Evolutionary conservation across 495 filamentous ascomycete genomes (phyloP).

Genomic region (Penicillium dipodomyicola): DNA sequence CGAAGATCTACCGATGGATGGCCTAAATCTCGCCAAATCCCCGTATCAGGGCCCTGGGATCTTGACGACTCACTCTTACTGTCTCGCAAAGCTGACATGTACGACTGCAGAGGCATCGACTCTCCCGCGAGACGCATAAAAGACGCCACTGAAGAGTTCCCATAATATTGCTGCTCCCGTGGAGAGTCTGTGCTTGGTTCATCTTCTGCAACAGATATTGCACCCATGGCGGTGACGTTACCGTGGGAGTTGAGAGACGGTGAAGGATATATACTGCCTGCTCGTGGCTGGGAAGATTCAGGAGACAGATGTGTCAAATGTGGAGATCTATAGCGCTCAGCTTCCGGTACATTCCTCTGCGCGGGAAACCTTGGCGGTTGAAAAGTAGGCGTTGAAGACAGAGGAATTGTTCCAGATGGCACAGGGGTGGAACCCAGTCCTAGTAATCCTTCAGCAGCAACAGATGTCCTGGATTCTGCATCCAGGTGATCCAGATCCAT

Average conservation of each 20-base stretch:
- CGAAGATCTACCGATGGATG: constrained; percentile 19
- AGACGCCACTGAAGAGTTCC: constrained; percentile 42
- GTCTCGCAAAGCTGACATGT: constrained; percentile 18
- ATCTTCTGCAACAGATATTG: constrained; percentile 29
- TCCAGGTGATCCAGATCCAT: constrained; percentile 10
- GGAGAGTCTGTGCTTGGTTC: constrained; percentile 26
- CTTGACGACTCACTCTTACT: constrained; percentile 8
- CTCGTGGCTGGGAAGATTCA: not conserved
- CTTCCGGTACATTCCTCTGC: constrained; percentile 3
- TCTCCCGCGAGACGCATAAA: constrained; percentile 42
- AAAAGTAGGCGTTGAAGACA: not conserved
- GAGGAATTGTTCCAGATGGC: not conserved
- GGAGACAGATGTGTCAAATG: not conserved
- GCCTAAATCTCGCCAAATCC: constrained; percentile 26
- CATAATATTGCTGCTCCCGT: constrained; percentile 39
- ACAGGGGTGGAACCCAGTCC: constrained; percentile 16
- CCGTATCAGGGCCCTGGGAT: constrained; percentile 13
- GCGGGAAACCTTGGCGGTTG: not conserved
- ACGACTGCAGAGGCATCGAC: constrained; percentile 22
- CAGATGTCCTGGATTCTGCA: constrained; percentile 22
- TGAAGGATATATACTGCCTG: constrained; percentile 14
- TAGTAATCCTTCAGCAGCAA: constrained; percentile 26
- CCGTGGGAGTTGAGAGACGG: constrained; percentile 25
- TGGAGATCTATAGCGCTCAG: constrained; percentile 5
- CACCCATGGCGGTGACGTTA: constrained; percentile 40